Conservation (phyloP, 148 eudicot species). For the Persicaria tinctoria region DNA sequence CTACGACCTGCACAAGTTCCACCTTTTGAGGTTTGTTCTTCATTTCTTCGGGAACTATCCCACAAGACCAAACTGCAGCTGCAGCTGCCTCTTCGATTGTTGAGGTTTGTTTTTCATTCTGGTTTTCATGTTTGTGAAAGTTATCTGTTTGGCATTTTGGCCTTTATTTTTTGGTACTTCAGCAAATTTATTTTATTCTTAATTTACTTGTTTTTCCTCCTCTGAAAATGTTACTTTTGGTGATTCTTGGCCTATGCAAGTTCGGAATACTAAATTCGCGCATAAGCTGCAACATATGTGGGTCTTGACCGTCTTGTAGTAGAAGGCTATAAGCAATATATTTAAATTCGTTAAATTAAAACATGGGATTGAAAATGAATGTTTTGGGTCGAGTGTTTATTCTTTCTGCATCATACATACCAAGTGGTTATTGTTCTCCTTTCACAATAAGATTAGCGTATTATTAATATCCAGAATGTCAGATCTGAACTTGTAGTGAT, state of each 20-base stretch:
- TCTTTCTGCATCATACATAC: neutral
- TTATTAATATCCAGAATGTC: neutral
- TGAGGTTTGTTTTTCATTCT: too few species aligned
- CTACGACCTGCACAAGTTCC: too few species aligned
- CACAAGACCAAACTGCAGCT: too few species aligned
- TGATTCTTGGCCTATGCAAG: conserved; percentile 89
- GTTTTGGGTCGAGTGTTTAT: neutral
- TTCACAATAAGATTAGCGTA: neutral
- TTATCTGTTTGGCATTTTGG: too few species aligned
- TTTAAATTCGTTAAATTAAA: neutral
- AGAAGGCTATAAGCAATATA: neutral
- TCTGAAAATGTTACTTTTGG: too few species aligned
- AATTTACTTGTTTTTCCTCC: too few species aligned
- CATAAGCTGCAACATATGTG: neutral
- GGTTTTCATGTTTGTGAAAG: too few species aligned
- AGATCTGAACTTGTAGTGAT: neutral
- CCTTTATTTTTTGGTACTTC: too few species aligned
- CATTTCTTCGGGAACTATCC: too few species aligned
- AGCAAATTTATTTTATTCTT: too few species aligned
- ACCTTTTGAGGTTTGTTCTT: too few species aligned
- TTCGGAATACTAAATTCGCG: neutral
- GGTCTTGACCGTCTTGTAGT: neutral
- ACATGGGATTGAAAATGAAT: neutral
- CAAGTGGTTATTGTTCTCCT: neutral
- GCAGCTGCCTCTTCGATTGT: too few species aligned